These are phyloP conservation scores for Talaromyces verruculosus DNA, from an alignment of 2,329 filamentous ascomycete species.

Conservation along the genomic window DNA sequence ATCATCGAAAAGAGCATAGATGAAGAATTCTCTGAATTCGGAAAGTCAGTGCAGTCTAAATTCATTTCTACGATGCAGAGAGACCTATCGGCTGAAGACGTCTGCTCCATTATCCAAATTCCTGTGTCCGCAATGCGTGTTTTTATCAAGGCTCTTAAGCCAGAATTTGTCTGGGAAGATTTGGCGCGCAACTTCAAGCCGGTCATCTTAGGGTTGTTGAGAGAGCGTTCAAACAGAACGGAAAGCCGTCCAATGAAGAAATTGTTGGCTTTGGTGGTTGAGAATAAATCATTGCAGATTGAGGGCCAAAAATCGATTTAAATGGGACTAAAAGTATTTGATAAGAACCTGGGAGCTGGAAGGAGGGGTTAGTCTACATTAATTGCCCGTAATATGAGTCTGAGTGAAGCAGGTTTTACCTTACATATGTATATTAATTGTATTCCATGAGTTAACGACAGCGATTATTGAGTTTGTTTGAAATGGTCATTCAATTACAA, in stretches of 20 bases:
- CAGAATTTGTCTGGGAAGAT: conserved; percentile 7
- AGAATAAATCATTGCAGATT: not conserved
- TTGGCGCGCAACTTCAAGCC: conserved; percentile 14
- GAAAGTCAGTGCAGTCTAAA: not conserved
- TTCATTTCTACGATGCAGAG: conserved; percentile 1
- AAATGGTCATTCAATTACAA: not conserved
- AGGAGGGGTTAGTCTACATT: not conserved
- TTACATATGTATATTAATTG: not conserved
- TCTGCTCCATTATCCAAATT: not conserved
- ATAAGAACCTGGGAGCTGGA: not conserved
- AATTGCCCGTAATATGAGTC: not conserved
- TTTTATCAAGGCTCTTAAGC: not conserved
- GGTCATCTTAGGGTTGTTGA: conserved; percentile 15
- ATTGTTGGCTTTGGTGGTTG: not conserved
- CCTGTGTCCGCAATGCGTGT: not conserved
- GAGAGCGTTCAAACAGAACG: conserved; percentile 9
- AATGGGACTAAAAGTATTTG: not conserved
- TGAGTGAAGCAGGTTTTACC: not conserved
- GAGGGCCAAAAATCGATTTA: not conserved
- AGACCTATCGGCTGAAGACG: not conserved
- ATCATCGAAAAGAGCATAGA: not conserved
- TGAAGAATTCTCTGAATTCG: not conserved
- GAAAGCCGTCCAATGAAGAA: conserved; percentile 12
- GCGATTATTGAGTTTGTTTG: not conserved
- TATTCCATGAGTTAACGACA: not conserved